These are phyloP conservation scores for Phytophthora cactorum DNA, from an alignment of 352 stramenopile genomes.

Conservation along the genomic window DNA sequence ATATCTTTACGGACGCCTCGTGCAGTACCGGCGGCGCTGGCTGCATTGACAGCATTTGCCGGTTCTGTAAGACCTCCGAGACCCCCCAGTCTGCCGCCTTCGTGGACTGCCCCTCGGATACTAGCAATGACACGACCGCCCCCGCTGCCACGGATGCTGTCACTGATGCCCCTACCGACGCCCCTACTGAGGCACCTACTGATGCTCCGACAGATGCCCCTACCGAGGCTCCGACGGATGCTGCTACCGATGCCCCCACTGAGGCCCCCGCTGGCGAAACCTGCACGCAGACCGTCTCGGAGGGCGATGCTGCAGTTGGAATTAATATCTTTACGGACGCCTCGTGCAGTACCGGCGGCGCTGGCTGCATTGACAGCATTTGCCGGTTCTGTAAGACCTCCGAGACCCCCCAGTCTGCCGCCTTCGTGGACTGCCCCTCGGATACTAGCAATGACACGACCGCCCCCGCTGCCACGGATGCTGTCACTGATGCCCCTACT, in stretches of 20 bases:
- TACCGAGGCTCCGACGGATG: background rate
- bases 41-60: conserved; percentile 50
- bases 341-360: conserved; percentile 36
- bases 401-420: conserved; percentile 28
- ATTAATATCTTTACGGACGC: conserved; percentile 48
- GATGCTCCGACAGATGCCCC: conserved; percentile 9
- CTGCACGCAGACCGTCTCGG: conserved; percentile 20
- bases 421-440: conserved; percentile 30
- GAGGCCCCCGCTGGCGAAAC: background rate
- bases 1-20: conserved; percentile 38
- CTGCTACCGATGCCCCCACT: conserved; percentile 4
- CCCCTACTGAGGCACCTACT: background rate
- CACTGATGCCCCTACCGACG: conserved; percentile 6
- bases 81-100: conserved; percentile 34
- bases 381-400: conserved; percentile 54
- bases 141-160: conserved; percentile 3
- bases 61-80: conserved; percentile 45
- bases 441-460: conserved; percentile 3
- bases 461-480: conserved; percentile 2
- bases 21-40: conserved; percentile 42
- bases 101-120: conserved; percentile 24
- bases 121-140: background rate
- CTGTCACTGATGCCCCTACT: conserved; percentile 2
- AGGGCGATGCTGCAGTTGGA: conserved; percentile 38
- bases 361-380: conserved; percentile 47